phyloP scores from a whole-genome alignment of 2,329 filamentous ascomycete genomes.

The Teratosphaeria gauchensis region DNA sequence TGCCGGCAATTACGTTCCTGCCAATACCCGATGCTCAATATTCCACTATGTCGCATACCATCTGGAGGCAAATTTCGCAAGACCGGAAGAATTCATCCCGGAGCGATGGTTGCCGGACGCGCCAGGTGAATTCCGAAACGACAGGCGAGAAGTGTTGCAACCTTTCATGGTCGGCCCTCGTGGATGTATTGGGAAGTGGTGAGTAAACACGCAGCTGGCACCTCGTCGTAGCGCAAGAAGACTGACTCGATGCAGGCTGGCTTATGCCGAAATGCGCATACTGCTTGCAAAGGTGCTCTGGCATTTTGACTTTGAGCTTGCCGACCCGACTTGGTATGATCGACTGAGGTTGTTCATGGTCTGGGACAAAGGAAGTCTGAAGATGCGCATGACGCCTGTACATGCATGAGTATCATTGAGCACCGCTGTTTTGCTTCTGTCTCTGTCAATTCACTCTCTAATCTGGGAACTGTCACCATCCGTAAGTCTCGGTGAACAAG shows the following conservation, averaged over 20 bases:
- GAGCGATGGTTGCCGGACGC: slow-evolving; percentile 19
- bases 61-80: slow-evolving; percentile 11
- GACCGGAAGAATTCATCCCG: slow-evolving; percentile 18
- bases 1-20: too few species aligned
- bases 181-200: slow-evolving; percentile 20
- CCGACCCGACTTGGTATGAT: slow-evolving; percentile 11
- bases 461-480: slow-evolving; percentile 24
- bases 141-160: slow-evolving; percentile 19
- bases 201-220: slow-evolving; percentile 12
- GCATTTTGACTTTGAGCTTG: slow-evolving; percentile 29
- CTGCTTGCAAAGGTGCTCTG: slow-evolving; percentile 31
- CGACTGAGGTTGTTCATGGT: slow-evolving; percentile 1
- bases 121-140: slow-evolving; percentile 12
- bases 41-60: too few species aligned
- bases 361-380: slow-evolving; percentile 1
- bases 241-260: slow-evolving; percentile 16
- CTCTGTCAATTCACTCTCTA: neutral
- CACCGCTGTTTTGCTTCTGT: neutral
- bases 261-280: slow-evolving; percentile 27
- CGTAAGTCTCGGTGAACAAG: slow-evolving; percentile 50
- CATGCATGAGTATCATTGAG: neutral
- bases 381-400: slow-evolving; percentile 1
- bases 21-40: too few species aligned
- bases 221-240: neutral
- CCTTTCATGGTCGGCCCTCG: slow-evolving; percentile 24